Evolutionary conservation across 495 filamentous ascomycete species (phyloP), one percentile per base, ranked within the genome.

Genomic region (Lichina pygmaea): DNA sequence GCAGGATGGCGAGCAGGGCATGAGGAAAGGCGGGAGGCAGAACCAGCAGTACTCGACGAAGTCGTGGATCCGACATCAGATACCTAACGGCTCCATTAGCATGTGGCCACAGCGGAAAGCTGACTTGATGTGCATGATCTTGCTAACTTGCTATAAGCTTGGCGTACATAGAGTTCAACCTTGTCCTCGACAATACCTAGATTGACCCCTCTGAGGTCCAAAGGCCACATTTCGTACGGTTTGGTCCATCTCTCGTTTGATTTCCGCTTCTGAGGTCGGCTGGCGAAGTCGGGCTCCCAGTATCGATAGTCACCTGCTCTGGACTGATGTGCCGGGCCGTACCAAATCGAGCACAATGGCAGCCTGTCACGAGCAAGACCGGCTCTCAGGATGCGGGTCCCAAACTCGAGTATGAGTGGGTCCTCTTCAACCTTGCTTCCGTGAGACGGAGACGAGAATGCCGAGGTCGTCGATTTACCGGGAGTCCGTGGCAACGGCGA

Each of bases 341-440:
- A 92, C 34, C 68, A 66, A 0, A 85, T 57, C 8, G 68, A 62
- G 44, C 78, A 86, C 53, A 77, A 69, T 15, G 89, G 86, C 8
- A 66, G 53, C 10, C 71, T 64, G 55, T 89, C 83, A 41, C 83
- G 83, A 31, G 83, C 78, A 53, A 93, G 86, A 5, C 89, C 89
- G 13, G 79, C 76, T 33, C 79, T 75, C 9, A 97, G 54, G 61
- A 74, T 78, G 43, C 86, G 67, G 6, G 77, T 66, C 6, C 84
- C 86, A 50, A 95, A 60, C 53, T 94, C 85, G 41, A 93, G 65
- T 42, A 97, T 66, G 10, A 94, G 53, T 7, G 71, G 61, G 50
- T 94, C 86, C 54, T 94, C 89, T 54, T 92, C 79, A 46, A 71
- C 71, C 37, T 85, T 81, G 41, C 79, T 74, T 44, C 72, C 71